Conservation (phyloP, 163 green algal species). For the Volvox carteri region DNA sequence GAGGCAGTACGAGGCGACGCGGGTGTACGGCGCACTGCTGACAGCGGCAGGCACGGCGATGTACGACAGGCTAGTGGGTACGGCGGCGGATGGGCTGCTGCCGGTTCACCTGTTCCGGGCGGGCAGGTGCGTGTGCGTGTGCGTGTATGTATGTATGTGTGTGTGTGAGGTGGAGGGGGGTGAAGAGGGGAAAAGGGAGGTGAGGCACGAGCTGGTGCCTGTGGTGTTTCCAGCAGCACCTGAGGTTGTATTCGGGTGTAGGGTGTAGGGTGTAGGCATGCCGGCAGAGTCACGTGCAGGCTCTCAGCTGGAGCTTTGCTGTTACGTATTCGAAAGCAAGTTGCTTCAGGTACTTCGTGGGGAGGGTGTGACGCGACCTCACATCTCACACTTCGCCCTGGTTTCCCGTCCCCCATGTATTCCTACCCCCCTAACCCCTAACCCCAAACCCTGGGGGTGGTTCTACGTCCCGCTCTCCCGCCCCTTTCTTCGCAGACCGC, state of each 20-base stretch:
- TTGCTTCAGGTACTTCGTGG: no score
- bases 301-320: no score
- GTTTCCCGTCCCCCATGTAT: no score
- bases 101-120: slow-evolving; percentile 39
- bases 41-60: slow-evolving; percentile 40
- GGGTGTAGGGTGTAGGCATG: background rate
- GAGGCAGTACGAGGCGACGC: slow-evolving; percentile 51
- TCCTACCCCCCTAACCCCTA: no score
- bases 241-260: background rate
- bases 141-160: background rate
- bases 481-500: background rate
- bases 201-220: background rate
- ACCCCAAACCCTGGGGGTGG: no score
- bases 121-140: background rate
- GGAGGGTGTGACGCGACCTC: no score
- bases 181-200: background rate
- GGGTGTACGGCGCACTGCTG: slow-evolving; percentile 56
- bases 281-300: background rate
- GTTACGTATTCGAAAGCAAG: no score
- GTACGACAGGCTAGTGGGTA: slow-evolving; percentile 36
- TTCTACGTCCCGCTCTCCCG: no score
- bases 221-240: background rate
- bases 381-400: no score
- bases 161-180: background rate
- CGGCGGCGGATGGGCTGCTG: slow-evolving; percentile 30